These are phyloP conservation scores for Xylariaceae sp. DNA, from an alignment of 2,329 filamentous ascomycete genomes.

Conservation along the genomic window DNA sequence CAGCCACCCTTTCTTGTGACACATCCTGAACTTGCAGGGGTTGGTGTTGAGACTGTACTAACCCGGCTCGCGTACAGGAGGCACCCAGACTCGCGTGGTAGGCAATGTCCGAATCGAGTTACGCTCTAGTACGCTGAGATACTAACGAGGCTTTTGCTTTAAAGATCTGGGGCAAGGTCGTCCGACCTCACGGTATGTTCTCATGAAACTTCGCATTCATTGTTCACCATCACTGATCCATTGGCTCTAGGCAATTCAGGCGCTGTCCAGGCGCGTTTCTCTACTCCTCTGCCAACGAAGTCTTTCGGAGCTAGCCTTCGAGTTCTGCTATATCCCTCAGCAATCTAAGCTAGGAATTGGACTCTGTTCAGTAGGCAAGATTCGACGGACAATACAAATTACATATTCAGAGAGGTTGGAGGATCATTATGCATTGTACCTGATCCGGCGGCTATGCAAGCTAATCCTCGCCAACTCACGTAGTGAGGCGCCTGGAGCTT, in stretches of 20 bases:
- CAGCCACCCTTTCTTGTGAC: background rate
- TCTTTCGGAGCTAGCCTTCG: conserved; percentile 28
- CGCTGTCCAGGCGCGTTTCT: conserved; percentile 28
- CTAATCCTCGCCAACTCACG: background rate
- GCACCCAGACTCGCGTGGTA: conserved; percentile 27
- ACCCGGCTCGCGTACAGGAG: conserved; percentile 16
- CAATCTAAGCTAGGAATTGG: conserved; percentile 11
- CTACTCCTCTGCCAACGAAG: conserved; percentile 26
- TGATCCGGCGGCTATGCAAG: background rate
- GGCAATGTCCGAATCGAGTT: background rate
- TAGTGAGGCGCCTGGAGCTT: background rate
- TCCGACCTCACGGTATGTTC: conserved; percentile 26
- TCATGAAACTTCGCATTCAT: background rate
- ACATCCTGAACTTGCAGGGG: background rate
- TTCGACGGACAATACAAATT: background rate
- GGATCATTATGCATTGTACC: background rate
- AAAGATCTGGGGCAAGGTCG: conserved; percentile 30
- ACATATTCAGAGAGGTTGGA: background rate
- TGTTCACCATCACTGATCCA: background rate
- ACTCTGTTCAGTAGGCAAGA: background rate
- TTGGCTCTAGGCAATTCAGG: conserved; percentile 24
- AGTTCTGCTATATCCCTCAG: conserved; percentile 26
- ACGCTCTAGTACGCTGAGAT: background rate
- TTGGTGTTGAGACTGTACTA: background rate
- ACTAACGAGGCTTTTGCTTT: background rate